Evolutionary conservation across 2,329 filamentous ascomycete genomes (phyloP).

Genomic region (Sporothrix brunneoviolacea): DNA sequence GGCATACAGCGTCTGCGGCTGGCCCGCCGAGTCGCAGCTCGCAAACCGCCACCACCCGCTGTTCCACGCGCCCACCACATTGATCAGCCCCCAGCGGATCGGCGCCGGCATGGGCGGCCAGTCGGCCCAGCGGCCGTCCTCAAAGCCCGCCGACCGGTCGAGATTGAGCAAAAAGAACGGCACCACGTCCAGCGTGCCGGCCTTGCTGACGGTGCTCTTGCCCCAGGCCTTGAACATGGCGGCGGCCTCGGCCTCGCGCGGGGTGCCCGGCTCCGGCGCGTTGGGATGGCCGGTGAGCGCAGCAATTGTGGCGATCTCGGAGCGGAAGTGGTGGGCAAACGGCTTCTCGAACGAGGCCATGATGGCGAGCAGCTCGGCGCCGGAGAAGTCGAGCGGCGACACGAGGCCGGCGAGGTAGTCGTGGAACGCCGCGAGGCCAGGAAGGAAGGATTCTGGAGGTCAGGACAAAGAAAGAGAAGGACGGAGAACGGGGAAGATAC

Average conservation of each 20-base stretch:
- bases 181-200: slow-evolving; percentile 51
- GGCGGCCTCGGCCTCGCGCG: slow-evolving; percentile 38
- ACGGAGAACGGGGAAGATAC: neutral
- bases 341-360: slow-evolving; percentile 44
- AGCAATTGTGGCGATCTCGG: slow-evolving; percentile 47
- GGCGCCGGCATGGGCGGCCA: slow-evolving; percentile 60
- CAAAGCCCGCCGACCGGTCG: slow-evolving; percentile 44
- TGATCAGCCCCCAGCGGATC: slow-evolving; percentile 53
- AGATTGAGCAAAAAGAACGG: slow-evolving; percentile 60
- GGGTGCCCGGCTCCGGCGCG: slow-evolving; percentile 40
- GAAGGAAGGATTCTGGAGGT: slow-evolving; percentile 39
- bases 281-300: slow-evolving; percentile 42
- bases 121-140: slow-evolving; percentile 52
- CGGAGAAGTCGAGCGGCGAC: slow-evolving; percentile 36
- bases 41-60: slow-evolving; percentile 58
- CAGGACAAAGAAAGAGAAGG: neutral
- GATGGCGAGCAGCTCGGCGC: slow-evolving; percentile 39
- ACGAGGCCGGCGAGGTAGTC: slow-evolving; percentile 42
- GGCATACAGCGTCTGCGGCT: slow-evolving; percentile 48
- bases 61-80: slow-evolving; percentile 50
- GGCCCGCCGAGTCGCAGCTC: slow-evolving; percentile 50
- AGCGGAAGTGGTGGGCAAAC: slow-evolving; percentile 51
- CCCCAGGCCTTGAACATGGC: slow-evolving; percentile 54
- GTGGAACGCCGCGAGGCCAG: slow-evolving; percentile 44
- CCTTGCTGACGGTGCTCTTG: slow-evolving; percentile 57